Base-by-base conservation (phyloP, 2,329 filamentous ascomycete species). In the Colletotrichum somersetense region DNA sequence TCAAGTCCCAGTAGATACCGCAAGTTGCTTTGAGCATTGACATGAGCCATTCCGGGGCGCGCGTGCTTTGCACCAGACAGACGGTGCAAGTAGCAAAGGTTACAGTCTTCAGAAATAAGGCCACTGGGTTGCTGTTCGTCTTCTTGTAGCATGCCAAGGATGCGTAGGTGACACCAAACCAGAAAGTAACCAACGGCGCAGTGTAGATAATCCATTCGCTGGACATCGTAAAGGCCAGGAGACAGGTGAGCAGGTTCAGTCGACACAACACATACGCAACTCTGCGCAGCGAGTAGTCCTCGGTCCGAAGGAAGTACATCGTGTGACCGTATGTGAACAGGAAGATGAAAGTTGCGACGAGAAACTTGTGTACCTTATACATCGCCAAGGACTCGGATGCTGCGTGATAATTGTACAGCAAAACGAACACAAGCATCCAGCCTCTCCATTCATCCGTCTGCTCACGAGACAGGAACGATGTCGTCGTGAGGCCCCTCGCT, bases 371-470 rank as follows among this genome's bases (percentile, higher is more conserved):
- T 63, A 88, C 79, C 75, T 88, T 84, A 79, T 90, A 89, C 42
- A 89, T 83, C 76, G 85, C 85, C 5, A 89, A 78, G 2, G 81
- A 77, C 72, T 82, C 81, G 8, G 85, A 87, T 16, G 73, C 73
- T 26, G 86, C 84, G 44, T 88, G 87, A 78, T 89, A 91, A 72
- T 90, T 86, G 75, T 90, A 91, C 16, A 89, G 80, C 5, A 85
- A 75, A 58, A 85, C 80, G 23, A 85, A 79, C 18, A 84, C 83
- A 74, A 91, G 89, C 87, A 92, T 89, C 84, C 89, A 87, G 2
- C 91, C 91, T 80, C 91, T 92, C 85, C 89, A 91, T 77, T 92
- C 91, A 73, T 91, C 85, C 0, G 87, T 88, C 74, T 91, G 88
- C 57, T 86, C 82, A 62, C 89, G 83, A 0, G 86, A 83, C 6